A percentile compares a stretch with the other conserved stretches of the same genome.
These are phyloP conservation scores for Pseudopyricularia javanii DNA, from an alignment of 2,329 filamentous ascomycete genomes.

Conservation along the genomic window DNA sequence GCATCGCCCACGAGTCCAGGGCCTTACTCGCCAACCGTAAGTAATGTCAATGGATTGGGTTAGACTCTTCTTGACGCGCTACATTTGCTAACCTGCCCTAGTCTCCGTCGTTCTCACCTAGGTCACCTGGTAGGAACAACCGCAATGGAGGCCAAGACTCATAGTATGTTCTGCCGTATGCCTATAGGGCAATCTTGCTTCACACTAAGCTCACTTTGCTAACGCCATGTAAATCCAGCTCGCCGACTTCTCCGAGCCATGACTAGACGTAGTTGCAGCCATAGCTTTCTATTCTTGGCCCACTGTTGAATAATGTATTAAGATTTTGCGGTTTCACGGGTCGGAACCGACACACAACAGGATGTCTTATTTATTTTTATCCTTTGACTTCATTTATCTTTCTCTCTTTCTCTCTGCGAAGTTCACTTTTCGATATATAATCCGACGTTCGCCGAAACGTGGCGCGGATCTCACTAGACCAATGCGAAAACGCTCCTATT, in stretches of 20 bases:
- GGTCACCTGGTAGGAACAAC: constrained; percentile 26
- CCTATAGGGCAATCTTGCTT: neutral
- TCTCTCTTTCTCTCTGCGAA: no score
- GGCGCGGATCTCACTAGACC: neutral
- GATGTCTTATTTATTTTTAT: constrained; percentile 1
- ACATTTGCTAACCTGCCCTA: constrained; percentile 9
- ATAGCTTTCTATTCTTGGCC: neutral
- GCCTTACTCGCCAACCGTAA: constrained; percentile 51
- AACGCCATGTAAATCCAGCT: constrained; percentile 11
- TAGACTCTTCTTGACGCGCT: neutral
- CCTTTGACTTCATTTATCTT: no score
- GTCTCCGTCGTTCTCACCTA: constrained; percentile 33
- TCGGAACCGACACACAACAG: neutral
- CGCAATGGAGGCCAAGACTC: constrained; percentile 21
- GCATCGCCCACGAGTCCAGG: constrained; percentile 56
- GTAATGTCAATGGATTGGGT: constrained; percentile 5
- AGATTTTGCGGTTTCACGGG: constrained; percentile 4
- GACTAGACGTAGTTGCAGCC: constrained; percentile 13
- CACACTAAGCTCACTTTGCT: neutral
- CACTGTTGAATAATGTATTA: constrained; percentile 7
- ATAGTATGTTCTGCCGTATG: constrained; percentile 21
- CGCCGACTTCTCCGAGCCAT: constrained; percentile 24
- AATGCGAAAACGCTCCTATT: neutral
- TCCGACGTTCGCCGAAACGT: neutral
- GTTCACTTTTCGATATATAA: neutral